Percentiles rank a stretch among this genome's conserved stretches.
Conservation (phyloP, 176 grass and related monocot genomes). For the Ensete ventricosum region DNA sequence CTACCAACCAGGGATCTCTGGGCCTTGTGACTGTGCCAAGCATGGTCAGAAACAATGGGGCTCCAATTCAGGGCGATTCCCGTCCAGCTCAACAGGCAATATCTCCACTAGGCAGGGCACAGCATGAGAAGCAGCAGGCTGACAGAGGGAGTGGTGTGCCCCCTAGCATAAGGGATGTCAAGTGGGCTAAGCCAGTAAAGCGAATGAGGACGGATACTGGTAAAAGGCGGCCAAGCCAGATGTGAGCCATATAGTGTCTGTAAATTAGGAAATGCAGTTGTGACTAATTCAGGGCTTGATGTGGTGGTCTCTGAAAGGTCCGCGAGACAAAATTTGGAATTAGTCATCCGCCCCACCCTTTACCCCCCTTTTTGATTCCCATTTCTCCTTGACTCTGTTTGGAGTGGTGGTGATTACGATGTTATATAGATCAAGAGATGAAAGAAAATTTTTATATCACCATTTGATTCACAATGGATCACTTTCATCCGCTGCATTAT, state of each 20-base stretch:
- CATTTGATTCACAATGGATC: too few species aligned
- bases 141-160: slow-evolving; percentile 27
- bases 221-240: slow-evolving; percentile 78
- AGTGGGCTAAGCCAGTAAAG: slow-evolving; percentile 91
- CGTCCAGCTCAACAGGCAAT: slow-evolving; percentile 39
- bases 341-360: too few species aligned
- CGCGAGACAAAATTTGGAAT: too few species aligned
- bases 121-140: slow-evolving; percentile 18
- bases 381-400: too few species aligned
- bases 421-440: too few species aligned
- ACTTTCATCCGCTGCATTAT: too few species aligned
- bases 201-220: slow-evolving; percentile 68
- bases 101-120: slow-evolving; percentile 43
- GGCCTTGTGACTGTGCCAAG: slow-evolving; percentile 31
- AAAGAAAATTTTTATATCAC: too few species aligned
- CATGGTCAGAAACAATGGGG: slow-evolving; percentile 31
- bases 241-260: slow-evolving; percentile 30
- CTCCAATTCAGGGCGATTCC: slow-evolving; percentile 46
- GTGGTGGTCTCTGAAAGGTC: too few species aligned
- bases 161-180: slow-evolving; percentile 58
- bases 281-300: too few species aligned
- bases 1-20: slow-evolving; percentile 35
- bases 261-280: too few species aligned
- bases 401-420: too few species aligned
- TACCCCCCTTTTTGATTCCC: too few species aligned